Conservation (phyloP, 23 red algal species). For the Rhodosorus marinus region DNA sequence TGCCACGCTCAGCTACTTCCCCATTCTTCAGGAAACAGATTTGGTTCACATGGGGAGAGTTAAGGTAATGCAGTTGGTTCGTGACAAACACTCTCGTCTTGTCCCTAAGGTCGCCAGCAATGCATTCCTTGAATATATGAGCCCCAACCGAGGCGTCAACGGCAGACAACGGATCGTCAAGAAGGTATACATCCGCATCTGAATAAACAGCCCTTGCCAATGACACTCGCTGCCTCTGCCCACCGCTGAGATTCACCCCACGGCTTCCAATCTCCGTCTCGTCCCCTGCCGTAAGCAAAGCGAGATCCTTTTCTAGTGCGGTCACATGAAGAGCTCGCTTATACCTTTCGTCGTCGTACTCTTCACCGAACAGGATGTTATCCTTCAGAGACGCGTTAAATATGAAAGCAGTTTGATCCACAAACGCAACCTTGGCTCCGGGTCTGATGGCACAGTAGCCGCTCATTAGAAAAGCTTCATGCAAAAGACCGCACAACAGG, state of each 20-base stretch:
- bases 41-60: slow-evolving; percentile 30
- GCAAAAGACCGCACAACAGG: slow-evolving; percentile 31
- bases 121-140: slow-evolving; percentile 46
- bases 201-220: slow-evolving; percentile 61
- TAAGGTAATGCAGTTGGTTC: slow-evolving; percentile 42
- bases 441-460: slow-evolving; percentile 23
- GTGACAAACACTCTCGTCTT: slow-evolving; percentile 42
- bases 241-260: slow-evolving; percentile 51
- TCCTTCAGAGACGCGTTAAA: slow-evolving; percentile 49
- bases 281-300: slow-evolving; percentile 45
- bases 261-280: slow-evolving; percentile 44
- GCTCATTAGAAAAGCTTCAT: slow-evolving; percentile 22
- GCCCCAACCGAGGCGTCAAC: slow-evolving; percentile 68
- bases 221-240: slow-evolving; percentile 40
- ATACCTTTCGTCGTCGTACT: slow-evolving; percentile 25
- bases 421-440: slow-evolving; percentile 27
- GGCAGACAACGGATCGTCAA: slow-evolving; percentile 53
- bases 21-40: slow-evolving; percentile 30
- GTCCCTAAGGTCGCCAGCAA: slow-evolving; percentile 13
- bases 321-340: slow-evolving; percentile 7
- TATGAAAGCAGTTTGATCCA: slow-evolving; percentile 57
- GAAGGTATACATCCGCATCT: slow-evolving; percentile 44
- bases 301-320: slow-evolving; percentile 28
- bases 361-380: slow-evolving; percentile 52
- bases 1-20: slow-evolving; percentile 21